These are phyloP conservation scores for Alternaria atra DNA, from an alignment of 2,329 filamentous ascomycete species.

Conservation along the genomic window DNA sequence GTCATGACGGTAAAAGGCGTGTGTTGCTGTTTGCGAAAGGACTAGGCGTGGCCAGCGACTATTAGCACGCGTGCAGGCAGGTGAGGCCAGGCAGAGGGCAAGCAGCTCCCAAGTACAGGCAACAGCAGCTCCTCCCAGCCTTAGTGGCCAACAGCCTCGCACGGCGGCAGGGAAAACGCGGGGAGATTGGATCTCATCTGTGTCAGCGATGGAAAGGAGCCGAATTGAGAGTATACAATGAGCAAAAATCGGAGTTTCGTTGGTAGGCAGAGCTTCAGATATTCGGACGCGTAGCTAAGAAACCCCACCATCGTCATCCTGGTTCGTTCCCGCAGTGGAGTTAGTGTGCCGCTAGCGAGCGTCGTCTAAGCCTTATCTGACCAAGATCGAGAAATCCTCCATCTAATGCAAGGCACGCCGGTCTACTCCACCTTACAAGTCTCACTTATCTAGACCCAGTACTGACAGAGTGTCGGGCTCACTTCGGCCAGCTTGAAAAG, in stretches of 20 bases:
- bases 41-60: constrained; percentile 28
- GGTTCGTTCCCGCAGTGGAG: constrained; percentile 12
- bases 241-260: not conserved
- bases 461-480: constrained; percentile 2
- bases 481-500: constrained; percentile 11
- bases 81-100: constrained; percentile 33
- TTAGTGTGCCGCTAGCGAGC: constrained; percentile 14
- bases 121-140: constrained; percentile 35
- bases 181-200: constrained; percentile 38
- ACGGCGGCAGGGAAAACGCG: constrained; percentile 24
- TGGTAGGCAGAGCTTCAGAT: constrained; percentile 65
- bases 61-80: constrained; percentile 23
- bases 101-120: constrained; percentile 34
- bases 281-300: constrained; percentile 8
- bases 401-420: constrained; percentile 21
- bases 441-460: constrained; percentile 3
- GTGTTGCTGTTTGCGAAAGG: constrained; percentile 25
- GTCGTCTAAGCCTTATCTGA: constrained; percentile 10
- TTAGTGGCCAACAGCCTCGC: constrained; percentile 35
- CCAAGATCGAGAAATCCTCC: constrained; percentile 13
- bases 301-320: constrained; percentile 19
- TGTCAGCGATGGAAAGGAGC: constrained; percentile 18
- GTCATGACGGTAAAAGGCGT: constrained; percentile 42
- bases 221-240: not conserved
- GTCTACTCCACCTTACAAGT: constrained; percentile 16